These are phyloP conservation scores for Phialophora tarda DNA, from an alignment of 2,329 filamentous ascomycete species.

Conservation along the genomic window DNA sequence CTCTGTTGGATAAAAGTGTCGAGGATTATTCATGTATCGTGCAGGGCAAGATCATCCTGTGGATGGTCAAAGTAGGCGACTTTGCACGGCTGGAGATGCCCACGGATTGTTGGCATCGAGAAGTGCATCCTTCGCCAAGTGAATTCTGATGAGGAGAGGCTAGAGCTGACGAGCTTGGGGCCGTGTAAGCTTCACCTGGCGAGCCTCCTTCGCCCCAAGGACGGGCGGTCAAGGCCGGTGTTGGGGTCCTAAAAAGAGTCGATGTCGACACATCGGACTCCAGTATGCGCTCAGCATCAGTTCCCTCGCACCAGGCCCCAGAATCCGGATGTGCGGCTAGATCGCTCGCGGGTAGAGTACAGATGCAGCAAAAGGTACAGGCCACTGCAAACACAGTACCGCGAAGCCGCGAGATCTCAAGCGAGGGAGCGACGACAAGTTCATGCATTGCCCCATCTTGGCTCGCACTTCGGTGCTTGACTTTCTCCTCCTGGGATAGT, in stretches of 20 bases:
- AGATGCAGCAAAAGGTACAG: not conserved
- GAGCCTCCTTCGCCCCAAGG: not conserved
- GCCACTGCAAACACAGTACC: not conserved
- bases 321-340: not conserved
- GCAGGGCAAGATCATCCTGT: not conserved
- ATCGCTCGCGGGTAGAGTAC: not conserved
- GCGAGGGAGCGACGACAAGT: not conserved
- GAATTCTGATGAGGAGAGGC: not conserved
- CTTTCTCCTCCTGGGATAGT: not conserved
- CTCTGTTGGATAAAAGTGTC: not conserved
- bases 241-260: not conserved
- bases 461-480: slow-evolving; percentile 4
- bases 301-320: not conserved
- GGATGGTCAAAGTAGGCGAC: not conserved
- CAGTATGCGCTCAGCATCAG: not conserved
- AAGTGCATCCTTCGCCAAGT: not conserved
- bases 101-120: slow-evolving; percentile 1
- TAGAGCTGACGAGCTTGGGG: slow-evolving; percentile 21
- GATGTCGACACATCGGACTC: not conserved
- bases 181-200: slow-evolving; percentile 16
- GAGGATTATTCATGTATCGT: not conserved
- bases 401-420: not conserved
- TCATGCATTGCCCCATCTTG: not conserved
- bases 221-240: not conserved
- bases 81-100: slow-evolving; percentile 6